Base-by-base conservation (phyloP, 257 asterid genomes). In the Cinchona pubescens region DNA sequence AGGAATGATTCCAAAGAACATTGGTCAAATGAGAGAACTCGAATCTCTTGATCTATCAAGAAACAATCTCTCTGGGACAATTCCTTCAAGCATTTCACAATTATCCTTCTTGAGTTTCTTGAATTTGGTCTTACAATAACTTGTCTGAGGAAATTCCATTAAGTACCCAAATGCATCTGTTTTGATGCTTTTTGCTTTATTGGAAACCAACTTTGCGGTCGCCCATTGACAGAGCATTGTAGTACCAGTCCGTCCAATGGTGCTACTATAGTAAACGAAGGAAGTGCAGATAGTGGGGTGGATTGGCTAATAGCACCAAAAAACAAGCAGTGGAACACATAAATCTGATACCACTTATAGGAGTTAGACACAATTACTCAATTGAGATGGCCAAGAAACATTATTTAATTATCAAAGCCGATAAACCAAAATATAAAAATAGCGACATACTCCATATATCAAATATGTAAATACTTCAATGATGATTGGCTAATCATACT, bases 31-130 rank as follows among this genome's bases (percentile, higher is more conserved):
- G 62, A 4, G 0, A 5, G 30, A 4, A 1, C 5, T 74, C 21
- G 16, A 29, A 46, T 38, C 65, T 60, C 85, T 86, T 72, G 72
- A 68, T 68, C 71, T 83, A 21, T 83, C 72, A 8, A 75, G 81
- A 58, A 86, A 86, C 38, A 60, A 0, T 7, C 74, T 79, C 5
- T 61, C 68, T 4, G 81, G 81, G 25, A 58, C 69, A 59, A 42
- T 86, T 19, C 90, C 86, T 14, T 78, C 37, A 77, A 78, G 83
- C 37, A 56, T 56, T 56, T 21, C 80, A 0, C 12, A 29, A 0
- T 68, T 78, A 40, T 56, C 32, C 29, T 56, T 25, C 62, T 56
- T 56, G 61, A 1, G 6, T 7, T 42, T 48, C 3, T 35, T 86
- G 43, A 79, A 82, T 42, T 3, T 86, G 35, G 35, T 77, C 72